Base-by-base conservation (phyloP, 2,329 filamentous ascomycete species). In the Lachnellula subtilissima region DNA sequence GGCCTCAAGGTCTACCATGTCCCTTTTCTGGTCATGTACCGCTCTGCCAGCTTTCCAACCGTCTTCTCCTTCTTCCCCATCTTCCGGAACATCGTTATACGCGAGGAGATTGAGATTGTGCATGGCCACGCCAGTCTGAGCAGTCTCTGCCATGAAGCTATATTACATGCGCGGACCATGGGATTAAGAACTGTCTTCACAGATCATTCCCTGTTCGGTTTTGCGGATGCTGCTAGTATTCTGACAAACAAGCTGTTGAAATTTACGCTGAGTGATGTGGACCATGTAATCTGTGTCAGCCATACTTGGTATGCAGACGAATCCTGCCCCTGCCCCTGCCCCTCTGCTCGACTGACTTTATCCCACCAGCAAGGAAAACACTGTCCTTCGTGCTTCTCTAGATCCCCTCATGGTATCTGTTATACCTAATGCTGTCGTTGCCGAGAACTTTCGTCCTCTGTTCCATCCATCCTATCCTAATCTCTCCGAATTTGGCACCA, bases 1-100 rank as follows among this genome's bases (percentile, higher is more conserved):
- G 93, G 94, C 52, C 83, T 99, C 69, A 99, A 99, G 71, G 94
- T 97, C 73, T 99, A 97, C 75, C 91, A 99, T 72, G 88, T 97
- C 17, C 95, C 94, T 4, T 97, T 97, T 72, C 83, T 96, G 70
- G 86, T 97, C 71, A 92, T 99, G 66, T 97, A 97, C 73, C 91
- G 95, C 65, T 88, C 91, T 61, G 85, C 91, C 4, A 95, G 91
- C 12, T 93, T 99, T 68, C 94, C 94, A 0, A 97, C 95, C 5
- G 91, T 99, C 69, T 97, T 97, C 76, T 97, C 93, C 32, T 97
- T 96, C 76, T 99, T 99, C 67, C 94, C 95, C 9, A 85, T 97
- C n/a, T 92, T 99, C 67, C 86, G 94, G 55, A 96, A 97, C 65
- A 97, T 99, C 66, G 84, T 97, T 60, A 88, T 99, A 59, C 86